These are phyloP conservation scores for Cordyceps cateniannulata DNA, from an alignment of 2,329 filamentous ascomycete species.

Conservation along the genomic window DNA sequence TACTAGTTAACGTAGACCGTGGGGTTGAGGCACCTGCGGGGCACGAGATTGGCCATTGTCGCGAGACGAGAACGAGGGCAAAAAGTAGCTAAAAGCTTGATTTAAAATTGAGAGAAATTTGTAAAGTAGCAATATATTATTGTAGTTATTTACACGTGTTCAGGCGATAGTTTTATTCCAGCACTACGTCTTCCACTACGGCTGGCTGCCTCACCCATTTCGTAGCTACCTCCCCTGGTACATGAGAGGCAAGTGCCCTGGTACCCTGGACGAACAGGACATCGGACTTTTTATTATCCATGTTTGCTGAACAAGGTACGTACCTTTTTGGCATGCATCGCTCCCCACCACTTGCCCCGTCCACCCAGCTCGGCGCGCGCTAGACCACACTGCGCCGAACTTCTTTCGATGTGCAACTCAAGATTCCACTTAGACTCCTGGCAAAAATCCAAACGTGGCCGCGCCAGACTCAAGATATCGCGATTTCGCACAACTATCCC, in stretches of 20 bases:
- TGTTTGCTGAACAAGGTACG: background rate
- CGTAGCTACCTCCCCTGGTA: too few relatives aligned
- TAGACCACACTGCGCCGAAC: constrained; percentile 26
- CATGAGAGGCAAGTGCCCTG: too few relatives aligned
- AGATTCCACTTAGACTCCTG: constrained; percentile 25
- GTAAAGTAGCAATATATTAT: too few relatives aligned
- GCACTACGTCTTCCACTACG: too few relatives aligned
- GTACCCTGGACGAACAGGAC: too few relatives aligned
- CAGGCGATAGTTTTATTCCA: too few relatives aligned
- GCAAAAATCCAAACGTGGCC: background rate
- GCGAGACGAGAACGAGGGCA: too few relatives aligned
- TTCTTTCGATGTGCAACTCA: constrained; percentile 24
- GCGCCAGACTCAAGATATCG: background rate
- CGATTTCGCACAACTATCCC: background rate
- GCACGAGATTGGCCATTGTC: background rate
- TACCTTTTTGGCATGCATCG: constrained; percentile 16
- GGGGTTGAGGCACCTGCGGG: background rate
- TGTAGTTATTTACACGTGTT: too few relatives aligned
- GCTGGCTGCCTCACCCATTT: too few relatives aligned
- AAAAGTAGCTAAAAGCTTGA: too few relatives aligned
- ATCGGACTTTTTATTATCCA: constrained; percentile 5
- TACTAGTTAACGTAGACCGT: too few relatives aligned
- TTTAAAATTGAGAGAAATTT: too few relatives aligned
- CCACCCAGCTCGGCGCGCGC: constrained; percentile 16
- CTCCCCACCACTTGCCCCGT: constrained; percentile 14